Base-by-base conservation (phyloP, 1,139 yeast genomes). In the Candida freyschussii region DNA sequence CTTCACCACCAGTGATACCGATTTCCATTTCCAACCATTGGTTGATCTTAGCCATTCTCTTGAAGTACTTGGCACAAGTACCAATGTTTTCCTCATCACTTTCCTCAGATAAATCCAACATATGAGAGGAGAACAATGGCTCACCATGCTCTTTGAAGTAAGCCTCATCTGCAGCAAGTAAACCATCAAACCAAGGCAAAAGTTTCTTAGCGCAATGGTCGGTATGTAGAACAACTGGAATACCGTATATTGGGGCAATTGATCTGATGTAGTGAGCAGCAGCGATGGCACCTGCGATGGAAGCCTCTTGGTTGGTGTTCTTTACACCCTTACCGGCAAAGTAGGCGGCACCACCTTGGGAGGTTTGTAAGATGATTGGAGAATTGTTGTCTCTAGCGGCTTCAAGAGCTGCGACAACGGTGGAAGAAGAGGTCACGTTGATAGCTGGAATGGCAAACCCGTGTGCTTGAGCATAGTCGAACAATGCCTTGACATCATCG, bases 1-100 rank as follows among this genome's bases (percentile, higher is more conserved):
- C 98, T 74, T 91, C 98, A 81, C 98, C 98, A 72, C 98, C 97
- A 62, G 98, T 93, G 78, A 91, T 91, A 78, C 98, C 99, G 63
- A 91, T 91, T 76, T 91, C 99, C 98, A 91, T 93, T 77, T 91
- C 99, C 63, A 91, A 79, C 91, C 93, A 91, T 74, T 91, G 97
- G 72, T 77, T 74, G 78, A 89, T 75, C 70, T 85, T 87, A 63
- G 94, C 72, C 78, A 86, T 87, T 69, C 95, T 86, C 65, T 73
- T 73, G 71, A 93, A 91, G 78, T 93, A 93, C 72, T 86, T 82
- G 66, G 69, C 94, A 75, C 97, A 89, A 51, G 85, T 81, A 48
- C 77, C 82, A 59, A 93, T 91, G 83, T 91, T 91, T 70, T 82
- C 94, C 45, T 86, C 95, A 64, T 93, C 96, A 46, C 85, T 53